Percentiles rank a stretch among this genome's conserved stretches.
phyloP scores from a whole-genome alignment of 2,329 filamentous ascomycete species.

The Dothistroma septosporum region DNA sequence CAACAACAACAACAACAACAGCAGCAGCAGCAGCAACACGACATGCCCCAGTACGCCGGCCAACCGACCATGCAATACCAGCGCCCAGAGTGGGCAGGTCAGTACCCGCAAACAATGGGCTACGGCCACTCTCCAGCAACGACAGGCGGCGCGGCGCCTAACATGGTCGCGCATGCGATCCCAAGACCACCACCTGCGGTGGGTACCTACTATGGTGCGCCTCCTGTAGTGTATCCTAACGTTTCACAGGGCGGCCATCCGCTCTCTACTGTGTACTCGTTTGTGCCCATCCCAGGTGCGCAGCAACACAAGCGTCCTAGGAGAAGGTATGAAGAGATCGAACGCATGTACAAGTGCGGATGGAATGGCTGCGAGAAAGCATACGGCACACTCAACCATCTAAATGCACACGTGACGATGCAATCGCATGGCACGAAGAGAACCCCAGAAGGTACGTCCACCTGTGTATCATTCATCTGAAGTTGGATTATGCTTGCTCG shows the following conservation, averaged over 20 bases:
- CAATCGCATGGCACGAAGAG: conserved; percentile 92
- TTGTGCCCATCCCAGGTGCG: conserved; percentile 93
- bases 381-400: conserved; percentile 92
- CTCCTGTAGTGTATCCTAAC: conserved; percentile 30
- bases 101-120: conserved; percentile 53
- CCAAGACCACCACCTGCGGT: conserved; percentile 61
- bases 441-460: conserved; percentile 83
- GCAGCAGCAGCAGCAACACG: conserved; percentile 67
- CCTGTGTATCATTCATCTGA: conserved; percentile 4
- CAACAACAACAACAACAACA: conserved; percentile 59
- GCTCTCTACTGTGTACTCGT: conserved; percentile 84
- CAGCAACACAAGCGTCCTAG: conserved; percentile 96
- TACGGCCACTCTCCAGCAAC: conserved; percentile 54
- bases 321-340: conserved; percentile 93
- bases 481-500: conserved; percentile 18
- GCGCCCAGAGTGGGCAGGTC: conserved; percentile 67
- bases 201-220: conserved; percentile 39
- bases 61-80: conserved; percentile 59
- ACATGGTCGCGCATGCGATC: conserved; percentile 55
- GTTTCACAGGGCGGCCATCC: conserved; percentile 47
- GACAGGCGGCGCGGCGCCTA: conserved; percentile 53
- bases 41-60: conserved; percentile 77
- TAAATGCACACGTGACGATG: conserved; percentile 99
- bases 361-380: conserved; percentile 99
- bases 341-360: conserved; percentile 99